Evolutionary conservation across 805 yeast genomes (phyloP).

Genomic region (Saccharomycopsis sp.): DNA sequence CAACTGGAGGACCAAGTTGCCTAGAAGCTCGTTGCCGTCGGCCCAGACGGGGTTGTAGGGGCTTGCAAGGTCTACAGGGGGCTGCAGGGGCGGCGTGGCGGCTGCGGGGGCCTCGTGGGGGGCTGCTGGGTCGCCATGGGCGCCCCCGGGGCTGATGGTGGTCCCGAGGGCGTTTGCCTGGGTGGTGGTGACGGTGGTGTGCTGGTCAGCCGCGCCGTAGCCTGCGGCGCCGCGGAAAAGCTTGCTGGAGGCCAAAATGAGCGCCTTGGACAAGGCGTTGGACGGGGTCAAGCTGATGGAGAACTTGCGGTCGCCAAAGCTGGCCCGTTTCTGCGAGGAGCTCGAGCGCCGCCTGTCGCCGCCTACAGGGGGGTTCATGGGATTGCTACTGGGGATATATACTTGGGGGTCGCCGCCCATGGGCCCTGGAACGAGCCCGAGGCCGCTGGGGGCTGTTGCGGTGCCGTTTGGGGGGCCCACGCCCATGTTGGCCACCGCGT

Average conservation of each 20-base stretch:
- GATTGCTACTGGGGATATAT: constrained; percentile 3
- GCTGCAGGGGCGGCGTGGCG: background rate
- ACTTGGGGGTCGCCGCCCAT: background rate
- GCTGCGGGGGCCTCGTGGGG: no score
- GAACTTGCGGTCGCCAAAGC: constrained; percentile 54
- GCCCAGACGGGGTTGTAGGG: constrained; percentile 2
- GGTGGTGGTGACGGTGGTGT: background rate
- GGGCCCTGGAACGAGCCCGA: no score
- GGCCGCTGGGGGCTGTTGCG: no score
- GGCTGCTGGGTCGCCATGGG: no score
- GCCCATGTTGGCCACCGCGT: constrained; percentile 69
- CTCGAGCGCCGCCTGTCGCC: constrained; percentile 31
- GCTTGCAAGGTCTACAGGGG: background rate
- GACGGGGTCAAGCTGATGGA: constrained; percentile 72
- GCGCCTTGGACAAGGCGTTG: constrained; percentile 80
- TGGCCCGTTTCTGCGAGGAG: constrained; percentile 49
- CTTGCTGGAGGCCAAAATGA: constrained; percentile 81
- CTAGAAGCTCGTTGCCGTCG: constrained; percentile 16
- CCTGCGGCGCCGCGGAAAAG: constrained; percentile 49
- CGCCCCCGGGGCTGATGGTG: background rate
- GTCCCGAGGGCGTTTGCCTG: background rate
- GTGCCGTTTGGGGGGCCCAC: constrained; percentile 11
- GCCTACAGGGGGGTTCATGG: constrained; percentile 1
- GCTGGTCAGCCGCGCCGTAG: background rate
- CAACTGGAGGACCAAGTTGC: constrained; percentile 38